A percentile compares a stretch with the other conserved stretches of the same genome.
Conservation (phyloP, 2,329 filamentous ascomycete species). For the Penicillium frequentans region DNA sequence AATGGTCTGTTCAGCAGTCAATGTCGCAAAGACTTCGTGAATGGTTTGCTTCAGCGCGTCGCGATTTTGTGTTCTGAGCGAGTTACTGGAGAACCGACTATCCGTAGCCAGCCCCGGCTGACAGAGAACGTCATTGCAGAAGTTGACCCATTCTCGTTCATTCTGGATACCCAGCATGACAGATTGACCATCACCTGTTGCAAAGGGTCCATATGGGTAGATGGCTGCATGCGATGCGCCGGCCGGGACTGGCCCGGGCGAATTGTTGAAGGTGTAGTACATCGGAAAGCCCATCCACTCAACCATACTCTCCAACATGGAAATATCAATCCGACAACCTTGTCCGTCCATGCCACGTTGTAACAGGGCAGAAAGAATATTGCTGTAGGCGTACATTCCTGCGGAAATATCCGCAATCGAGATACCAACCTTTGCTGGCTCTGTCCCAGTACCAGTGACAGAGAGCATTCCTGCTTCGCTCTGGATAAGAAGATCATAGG, state of each 20-base stretch:
- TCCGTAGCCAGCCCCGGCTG: constrained; percentile 46
- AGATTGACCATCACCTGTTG: constrained; percentile 47
- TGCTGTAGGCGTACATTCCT: constrained; percentile 54
- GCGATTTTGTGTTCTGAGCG: constrained; percentile 49
- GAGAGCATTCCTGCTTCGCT: constrained; percentile 56
- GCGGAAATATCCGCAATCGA: constrained; percentile 58
- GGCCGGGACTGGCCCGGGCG: constrained; percentile 44
- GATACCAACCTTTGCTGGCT: constrained; percentile 54
- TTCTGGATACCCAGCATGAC: constrained; percentile 62
- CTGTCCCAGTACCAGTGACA: constrained; percentile 48
- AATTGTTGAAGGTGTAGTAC: constrained; percentile 54
- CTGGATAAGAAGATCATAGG: constrained; percentile 57
- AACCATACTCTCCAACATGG: constrained; percentile 59
- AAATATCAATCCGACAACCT: constrained; percentile 55
- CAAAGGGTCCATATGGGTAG: constrained; percentile 59
- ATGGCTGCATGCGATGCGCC: constrained; percentile 57
- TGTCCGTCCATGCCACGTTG: constrained; percentile 51
- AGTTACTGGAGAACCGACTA: constrained; percentile 50
- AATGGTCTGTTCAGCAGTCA: constrained; percentile 44
- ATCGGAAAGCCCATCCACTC: constrained; percentile 62
- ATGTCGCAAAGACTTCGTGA: constrained; percentile 39
- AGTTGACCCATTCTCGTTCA: constrained; percentile 55
- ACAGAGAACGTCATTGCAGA: constrained; percentile 50
- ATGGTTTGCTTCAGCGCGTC: constrained; percentile 50
- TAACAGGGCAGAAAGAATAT: constrained; percentile 52